Base-by-base conservation (phyloP, 306 rosid genomes). In the Trifolium pratense region DNA sequence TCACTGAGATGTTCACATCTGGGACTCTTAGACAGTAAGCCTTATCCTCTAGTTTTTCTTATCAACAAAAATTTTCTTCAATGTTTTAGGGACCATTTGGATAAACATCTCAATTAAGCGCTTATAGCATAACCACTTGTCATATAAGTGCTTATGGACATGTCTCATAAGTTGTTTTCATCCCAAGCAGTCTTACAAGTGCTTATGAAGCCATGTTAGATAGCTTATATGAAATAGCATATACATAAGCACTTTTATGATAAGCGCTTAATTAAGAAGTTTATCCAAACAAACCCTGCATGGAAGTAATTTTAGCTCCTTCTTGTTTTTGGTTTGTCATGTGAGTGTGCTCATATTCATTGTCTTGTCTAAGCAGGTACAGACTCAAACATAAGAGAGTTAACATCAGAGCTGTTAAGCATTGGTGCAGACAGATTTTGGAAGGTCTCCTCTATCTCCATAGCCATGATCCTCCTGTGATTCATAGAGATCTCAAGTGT, bases 1-100 rank as follows among this genome's bases (percentile, higher is more conserved):
- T 95, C 70, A 95, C 99, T 31, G 99, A 95, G 83, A 90, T 95
- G 99, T 95, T 95, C 78, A 95, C 97, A 60, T 95, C 99, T 64
- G 99, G 99, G 13, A 91, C 99, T 85, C 88, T 95, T 21, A 87
- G 97, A 85, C 97, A 95, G 99, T 95, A 87, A 84, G 91, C 68
- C 58, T 12, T 71, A 18, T 23, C 45, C 34, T 46, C 52, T 14
- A 18, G 20, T 13, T 52, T 23, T 43, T 17, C 48, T 62, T 7
- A 71, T 57, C n/a, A 71, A n/a, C 26, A 34, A 53, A 25, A 31
- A 34, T 42, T 58, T 49, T 37, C 46, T 76, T 66, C 66, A 32
- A 3, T 75, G 23, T 29, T 31, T 49, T 36, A 26, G 3, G 37
- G 4, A 6, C 34, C 3, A n/a, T 57, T 57, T 23, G 4, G 17